A percentile compares a stretch with the other conserved stretches of the same genome.
These are phyloP conservation scores for Plectranthus barbatus DNA, from an alignment of 257 asterid genomes.

Conservation along the genomic window DNA sequence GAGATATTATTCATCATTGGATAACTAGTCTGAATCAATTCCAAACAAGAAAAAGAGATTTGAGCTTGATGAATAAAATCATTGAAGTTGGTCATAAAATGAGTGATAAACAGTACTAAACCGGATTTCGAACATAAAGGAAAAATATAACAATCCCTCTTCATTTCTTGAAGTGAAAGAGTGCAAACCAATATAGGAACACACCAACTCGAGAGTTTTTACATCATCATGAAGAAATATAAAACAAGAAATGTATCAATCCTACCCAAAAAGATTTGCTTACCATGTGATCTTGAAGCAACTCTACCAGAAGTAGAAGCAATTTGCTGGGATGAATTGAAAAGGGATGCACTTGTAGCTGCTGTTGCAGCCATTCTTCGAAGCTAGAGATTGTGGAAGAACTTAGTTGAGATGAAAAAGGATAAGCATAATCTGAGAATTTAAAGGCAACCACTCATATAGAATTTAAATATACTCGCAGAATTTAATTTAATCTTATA, in stretches of 20 bases:
- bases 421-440: background rate
- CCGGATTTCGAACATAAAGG: background rate
- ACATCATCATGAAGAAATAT: background rate
- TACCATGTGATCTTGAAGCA: constrained; percentile 19
- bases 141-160: background rate
- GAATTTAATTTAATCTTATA: too few species aligned
- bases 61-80: background rate
- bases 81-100: background rate
- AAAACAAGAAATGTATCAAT: background rate
- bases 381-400: background rate
- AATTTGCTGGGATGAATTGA: constrained; percentile 45
- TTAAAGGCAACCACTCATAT: constrained; percentile 34
- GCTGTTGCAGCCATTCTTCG: constrained; percentile 21
- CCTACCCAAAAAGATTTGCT: background rate
- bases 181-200: too few species aligned
- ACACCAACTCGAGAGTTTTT: too few species aligned
- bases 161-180: too few species aligned
- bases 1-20: background rate
- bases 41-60: background rate
- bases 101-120: too few species aligned
- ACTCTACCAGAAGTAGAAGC: constrained; percentile 23
- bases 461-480: too few species aligned
- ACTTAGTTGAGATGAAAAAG: background rate
- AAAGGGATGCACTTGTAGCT: constrained; percentile 33
- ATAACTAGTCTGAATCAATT: background rate